phyloP scores from a whole-genome alignment of 805 yeast genomes.

The Yarrowia yakushimensis region DNA sequence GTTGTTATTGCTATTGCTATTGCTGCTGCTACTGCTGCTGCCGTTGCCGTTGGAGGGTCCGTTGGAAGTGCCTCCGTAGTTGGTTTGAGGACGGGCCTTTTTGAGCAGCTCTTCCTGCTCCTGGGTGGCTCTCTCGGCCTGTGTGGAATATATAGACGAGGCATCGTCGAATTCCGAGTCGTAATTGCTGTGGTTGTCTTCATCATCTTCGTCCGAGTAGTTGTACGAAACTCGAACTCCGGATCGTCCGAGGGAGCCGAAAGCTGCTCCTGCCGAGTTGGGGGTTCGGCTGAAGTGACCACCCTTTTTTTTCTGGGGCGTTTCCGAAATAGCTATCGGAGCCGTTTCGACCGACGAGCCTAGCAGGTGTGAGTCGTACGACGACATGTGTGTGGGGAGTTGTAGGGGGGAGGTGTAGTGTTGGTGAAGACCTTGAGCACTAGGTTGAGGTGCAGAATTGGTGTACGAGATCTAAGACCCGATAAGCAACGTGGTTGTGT shows the following conservation, averaged over 20 bases:
- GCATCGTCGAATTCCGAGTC: slow-evolving; percentile 21
- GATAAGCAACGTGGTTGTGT: not conserved
- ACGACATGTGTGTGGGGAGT: slow-evolving; percentile 7
- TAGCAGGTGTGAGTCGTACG: slow-evolving; percentile 17
- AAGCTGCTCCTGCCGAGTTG: not conserved
- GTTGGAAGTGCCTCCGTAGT: not conserved
- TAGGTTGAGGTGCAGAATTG: not conserved
- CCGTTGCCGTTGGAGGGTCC: not conserved
- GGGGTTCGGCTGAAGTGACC: slow-evolving; percentile 18
- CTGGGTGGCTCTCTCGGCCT: slow-evolving; percentile 16
- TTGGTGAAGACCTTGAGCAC: not conserved
- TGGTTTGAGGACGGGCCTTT: not conserved
- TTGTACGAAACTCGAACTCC: slow-evolving; percentile 10
- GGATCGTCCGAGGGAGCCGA: slow-evolving; percentile 22
- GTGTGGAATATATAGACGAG: slow-evolving; percentile 5
- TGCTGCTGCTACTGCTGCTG: too few species aligned
- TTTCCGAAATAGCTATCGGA: slow-evolving; percentile 15
- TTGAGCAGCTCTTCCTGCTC: slow-evolving; percentile 24
- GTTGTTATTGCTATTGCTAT: not conserved
- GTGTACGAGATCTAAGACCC: not conserved
- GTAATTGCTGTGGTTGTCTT: not conserved
- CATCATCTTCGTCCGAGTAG: slow-evolving; percentile 15
- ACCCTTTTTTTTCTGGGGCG: slow-evolving; percentile 22
- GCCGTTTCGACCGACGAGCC: slow-evolving; percentile 23
- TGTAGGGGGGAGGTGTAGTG: not conserved